phyloP scores from a whole-genome alignment of 495 filamentous ascomycete species.

The Cetradonia linearis region DNA sequence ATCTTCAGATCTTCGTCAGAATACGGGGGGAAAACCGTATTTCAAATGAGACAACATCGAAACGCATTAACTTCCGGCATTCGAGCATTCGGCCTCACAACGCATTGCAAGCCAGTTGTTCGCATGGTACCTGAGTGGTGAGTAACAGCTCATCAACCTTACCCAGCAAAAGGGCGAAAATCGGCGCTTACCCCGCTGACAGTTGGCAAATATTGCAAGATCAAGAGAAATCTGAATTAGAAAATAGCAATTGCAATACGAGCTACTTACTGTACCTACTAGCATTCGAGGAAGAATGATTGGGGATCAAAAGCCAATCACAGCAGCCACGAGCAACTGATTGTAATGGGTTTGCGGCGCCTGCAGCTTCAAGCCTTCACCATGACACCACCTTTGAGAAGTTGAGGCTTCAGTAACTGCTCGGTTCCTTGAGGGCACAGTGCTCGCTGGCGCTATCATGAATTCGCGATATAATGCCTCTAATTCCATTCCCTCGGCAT shows the following conservation, averaged over 20 bases:
- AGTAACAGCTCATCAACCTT: not conserved
- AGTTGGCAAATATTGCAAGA: constrained; percentile 5
- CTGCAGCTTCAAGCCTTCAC: constrained; percentile 2
- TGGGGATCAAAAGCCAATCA: constrained; percentile 1
- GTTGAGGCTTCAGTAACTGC: not conserved
- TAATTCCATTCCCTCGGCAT: not conserved
- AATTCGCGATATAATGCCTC: not conserved
- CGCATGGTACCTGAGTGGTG: constrained; percentile 4
- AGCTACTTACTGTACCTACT: not conserved
- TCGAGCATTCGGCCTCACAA: not conserved
- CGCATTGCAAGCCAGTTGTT: constrained; percentile 4
- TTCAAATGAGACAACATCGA: constrained; percentile 2
- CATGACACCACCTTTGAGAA: not conserved
- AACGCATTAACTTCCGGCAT: not conserved
- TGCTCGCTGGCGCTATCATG: not conserved
- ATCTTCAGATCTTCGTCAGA: constrained; percentile 11
- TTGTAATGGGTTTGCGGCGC: not conserved
- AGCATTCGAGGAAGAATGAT: not conserved
- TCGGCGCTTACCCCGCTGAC: not conserved
- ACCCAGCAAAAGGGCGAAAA: not conserved
- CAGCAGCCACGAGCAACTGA: not conserved
- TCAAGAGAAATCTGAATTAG: not conserved
- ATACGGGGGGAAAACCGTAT: not conserved
- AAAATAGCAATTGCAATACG: constrained; percentile 7
- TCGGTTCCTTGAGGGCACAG: not conserved